Percentiles rank a stretch among this genome's conserved stretches.
Evolutionary conservation across 495 filamentous ascomycete species (phyloP).

Genomic region (Hypomontagnella submonticulosa): DNA sequence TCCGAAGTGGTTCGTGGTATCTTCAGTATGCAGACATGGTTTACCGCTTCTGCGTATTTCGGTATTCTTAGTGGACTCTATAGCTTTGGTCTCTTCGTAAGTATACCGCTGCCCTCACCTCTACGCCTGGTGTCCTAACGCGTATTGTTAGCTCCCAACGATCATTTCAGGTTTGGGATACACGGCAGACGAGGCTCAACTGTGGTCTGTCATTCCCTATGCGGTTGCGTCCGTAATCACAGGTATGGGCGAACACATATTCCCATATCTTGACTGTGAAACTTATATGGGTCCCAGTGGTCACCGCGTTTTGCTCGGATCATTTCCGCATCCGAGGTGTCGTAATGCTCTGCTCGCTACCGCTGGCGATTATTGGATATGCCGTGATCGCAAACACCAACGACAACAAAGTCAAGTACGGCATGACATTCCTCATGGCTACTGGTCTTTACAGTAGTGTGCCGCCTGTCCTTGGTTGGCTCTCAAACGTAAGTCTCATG

Average conservation of each 20-base stretch:
- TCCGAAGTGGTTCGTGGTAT: constrained; percentile 70
- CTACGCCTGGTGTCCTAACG: constrained; percentile 35
- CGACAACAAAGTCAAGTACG: constrained; percentile 72
- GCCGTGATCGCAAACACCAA: constrained; percentile 68
- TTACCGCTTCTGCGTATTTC: constrained; percentile 59
- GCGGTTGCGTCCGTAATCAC: constrained; percentile 68
- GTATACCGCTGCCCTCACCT: constrained; percentile 19
- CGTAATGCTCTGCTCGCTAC: constrained; percentile 58
- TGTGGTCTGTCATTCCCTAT: constrained; percentile 76
- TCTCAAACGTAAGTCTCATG: constrained; percentile 51
- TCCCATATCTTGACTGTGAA: constrained; percentile 48
- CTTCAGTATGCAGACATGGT: constrained; percentile 67
- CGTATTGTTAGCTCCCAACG: constrained; percentile 71
- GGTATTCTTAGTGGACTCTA: constrained; percentile 58
- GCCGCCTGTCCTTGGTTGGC: constrained; percentile 80
- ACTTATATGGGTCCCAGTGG: constrained; percentile 40
- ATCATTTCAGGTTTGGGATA: constrained; percentile 74
- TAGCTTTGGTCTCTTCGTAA: constrained; percentile 65
- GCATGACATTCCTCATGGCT: constrained; percentile 77
- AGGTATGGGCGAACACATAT: constrained; percentile 53
- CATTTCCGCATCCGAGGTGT: constrained; percentile 56
- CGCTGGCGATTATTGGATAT: constrained; percentile 70
- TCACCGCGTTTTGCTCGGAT: constrained; percentile 59
- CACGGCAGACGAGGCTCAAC: constrained; percentile 69
- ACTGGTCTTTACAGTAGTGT: constrained; percentile 81